Base-by-base conservation (phyloP, 1,284 basidiomycete species). In the Ceratobasidium sp. region DNA sequence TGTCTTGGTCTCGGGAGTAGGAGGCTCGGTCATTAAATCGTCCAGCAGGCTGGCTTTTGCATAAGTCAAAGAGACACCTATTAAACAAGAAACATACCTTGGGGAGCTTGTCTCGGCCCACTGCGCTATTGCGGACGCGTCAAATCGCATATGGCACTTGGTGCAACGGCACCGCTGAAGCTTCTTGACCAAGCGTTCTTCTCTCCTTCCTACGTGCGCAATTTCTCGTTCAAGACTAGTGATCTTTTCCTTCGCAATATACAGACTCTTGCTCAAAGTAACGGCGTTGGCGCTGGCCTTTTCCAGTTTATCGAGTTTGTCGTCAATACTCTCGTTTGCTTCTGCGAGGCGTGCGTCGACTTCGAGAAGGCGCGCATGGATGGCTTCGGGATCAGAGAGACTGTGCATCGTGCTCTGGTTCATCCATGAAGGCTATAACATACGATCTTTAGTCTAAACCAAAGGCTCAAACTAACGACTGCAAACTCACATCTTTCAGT, bases 281-380 rank as follows among this genome's bases (percentile, higher is more conserved):
- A 94, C 89, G 38, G 90, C 90, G 44, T 90, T 92, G 4, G 91
- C 84, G 0, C 93, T 94, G 1, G 92, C 92, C 77, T 94, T 90
- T 81, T 94, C 92, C 5, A 96, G 90, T 78, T 92, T 91, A 82
- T 94, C 93, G 10, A 96, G 87, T 83, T 95, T 95, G 81, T 94
- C 91, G 81, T 96, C 94, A 67, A 96, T 93, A 81, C 89, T 92
- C 57, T 93, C 90, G 83, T 96, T 95, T 3, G 94, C 94, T 1
- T 83, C 86, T 79, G 93, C 91, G 23, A 96, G 90, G 80, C 95
- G 91, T 15, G 86, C 85, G 80, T 94, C 92, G 10, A 81, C 73
- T 28, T 81, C 68, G 44, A 77, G 26, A 12, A 78, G 50, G 13
- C 78, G 76, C 20, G 79, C 69, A 20, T 46, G 65, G 44, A 73